These are phyloP conservation scores for Tilletia indica DNA, from an alignment of 1,284 basidiomycete species.

Conservation along the genomic window DNA sequence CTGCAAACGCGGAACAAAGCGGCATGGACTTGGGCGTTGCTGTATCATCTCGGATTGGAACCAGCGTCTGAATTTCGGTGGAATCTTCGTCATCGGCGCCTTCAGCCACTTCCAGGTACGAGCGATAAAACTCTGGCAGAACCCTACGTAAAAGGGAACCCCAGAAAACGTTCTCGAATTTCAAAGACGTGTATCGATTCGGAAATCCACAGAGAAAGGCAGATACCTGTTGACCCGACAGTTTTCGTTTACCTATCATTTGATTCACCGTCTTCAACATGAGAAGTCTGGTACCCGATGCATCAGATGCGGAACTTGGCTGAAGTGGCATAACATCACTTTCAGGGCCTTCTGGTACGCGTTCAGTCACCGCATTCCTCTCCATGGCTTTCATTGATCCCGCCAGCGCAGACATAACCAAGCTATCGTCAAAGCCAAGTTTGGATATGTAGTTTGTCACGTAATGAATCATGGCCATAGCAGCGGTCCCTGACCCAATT, in stretches of 20 bases:
- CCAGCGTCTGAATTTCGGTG: too few relatives aligned
- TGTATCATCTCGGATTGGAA: too few relatives aligned
- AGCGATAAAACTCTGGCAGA: background rate
- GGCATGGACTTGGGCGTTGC: too few relatives aligned
- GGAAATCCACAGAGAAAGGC: background rate
- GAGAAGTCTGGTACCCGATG: too few relatives aligned
- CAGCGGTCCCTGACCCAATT: background rate
- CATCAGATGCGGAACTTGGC: too few relatives aligned
- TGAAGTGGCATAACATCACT: too few relatives aligned
- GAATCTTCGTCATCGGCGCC: too few relatives aligned
- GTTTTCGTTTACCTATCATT: slow-evolving; percentile 1
- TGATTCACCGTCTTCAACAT: background rate
- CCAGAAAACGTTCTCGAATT: background rate
- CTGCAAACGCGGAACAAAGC: background rate
- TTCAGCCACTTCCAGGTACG: too few relatives aligned
- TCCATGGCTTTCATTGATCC: background rate
- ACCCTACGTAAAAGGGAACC: background rate
- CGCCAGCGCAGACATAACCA: background rate
- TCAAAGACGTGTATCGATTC: background rate
- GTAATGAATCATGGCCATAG: background rate
- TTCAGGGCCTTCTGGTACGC: too few relatives aligned
- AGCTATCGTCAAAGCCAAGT: background rate
- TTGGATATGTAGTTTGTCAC: background rate
- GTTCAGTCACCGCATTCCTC: too few relatives aligned
- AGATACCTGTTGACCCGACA: background rate